Evolutionary conservation across 345 rosid species (phyloP), one percentile per base, ranked within the genome.

Genomic region (Dovyalis caffra): DNA sequence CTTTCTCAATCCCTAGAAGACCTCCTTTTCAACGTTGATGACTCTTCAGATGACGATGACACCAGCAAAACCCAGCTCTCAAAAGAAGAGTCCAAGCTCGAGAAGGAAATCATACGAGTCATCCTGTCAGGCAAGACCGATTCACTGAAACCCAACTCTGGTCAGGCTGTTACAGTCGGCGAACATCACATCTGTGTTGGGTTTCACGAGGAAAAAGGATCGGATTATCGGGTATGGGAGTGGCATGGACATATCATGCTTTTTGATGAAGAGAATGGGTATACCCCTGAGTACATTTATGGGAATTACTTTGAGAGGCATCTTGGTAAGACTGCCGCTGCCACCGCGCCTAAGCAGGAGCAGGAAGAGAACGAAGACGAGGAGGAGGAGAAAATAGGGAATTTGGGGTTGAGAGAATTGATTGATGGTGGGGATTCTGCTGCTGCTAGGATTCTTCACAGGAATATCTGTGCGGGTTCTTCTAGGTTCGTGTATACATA

Each of bases 221-320:
- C 97, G 43, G 97, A 90, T 79, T 93, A 91, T 83, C 89, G 99
- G 74, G 97, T 93, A 6, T 95, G 99, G 99, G 99, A 95, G 86
- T 95, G 99, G 99, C 99, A 95, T 43, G 99, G 99, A 0, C 99
- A 95, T 76, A 91, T 95, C 35, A 87, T 95, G 98, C 67, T 93
- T 77, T 93, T 91, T 66, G 98, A 93, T 32, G 99, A 93, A 67
- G 97, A 90, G 73, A 82, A 89, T 60, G 99, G 97, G 43, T 93
- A 87, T 21, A 81, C 85, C 0, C 97, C 99, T 0, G 98, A 93
- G 90, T 95, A 93, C 78, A 92, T 95, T 12, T 95, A 95, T 51
- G 99, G 99, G 56, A 93, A 95, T 81, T 93, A 95, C 85, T 95
- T 95, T 61, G 98, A 93, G 91, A 89, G 95, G 80, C 83, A 93